Base-by-base conservation (phyloP, 306 rosid genomes). In the Carpinus viminea region DNA sequence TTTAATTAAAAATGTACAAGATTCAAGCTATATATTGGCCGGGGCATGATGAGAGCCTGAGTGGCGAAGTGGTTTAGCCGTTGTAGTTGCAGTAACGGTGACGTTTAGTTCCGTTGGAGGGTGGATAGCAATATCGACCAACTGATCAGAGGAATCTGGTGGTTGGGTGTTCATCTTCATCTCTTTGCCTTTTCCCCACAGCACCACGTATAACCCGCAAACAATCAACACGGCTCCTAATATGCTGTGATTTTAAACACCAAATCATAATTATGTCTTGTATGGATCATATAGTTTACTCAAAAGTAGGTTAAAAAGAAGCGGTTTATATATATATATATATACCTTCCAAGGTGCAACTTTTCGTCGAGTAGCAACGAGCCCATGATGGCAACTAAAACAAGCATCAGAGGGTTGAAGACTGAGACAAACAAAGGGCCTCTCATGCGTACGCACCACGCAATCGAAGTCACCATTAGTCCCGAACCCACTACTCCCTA, bases 401-500 rank as follows among this genome's bases (percentile, higher is more conserved):
- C 52, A 50, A 90, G 83, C 88, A 82, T 16, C 2, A 88, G 82
- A 56, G 96, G 91, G 61, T 43, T 87, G 82, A 91, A 91, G 21
- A 74, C 59, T 0, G 90, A 81, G 9, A 78, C 91, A n/a, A 77
- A 91, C 7, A 91, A 12, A 2, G 96, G 96, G 2, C 93, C 96
- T 83, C 77, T 86, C 89, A 31, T 74, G 60, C 65, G 55, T 16
- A 82, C 77, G 43, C 88, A 80, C 89, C 86, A 84, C 8, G 90
- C 50, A 34, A 81, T 79, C 2, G 79, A 18, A 28, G 80, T 47
- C 1, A 81, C 21, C 82, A 75, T 47, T 1, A 77, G 2, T 12
- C 94, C 94, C 0, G 88, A 85, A 0, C 68, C 82, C 70, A 90
- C 85, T 3, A 80, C 74, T 18, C 94, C 97, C 91, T 92, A 43